Evolutionary conservation across 2,329 filamentous ascomycete genomes (phyloP), one percentile per base, ranked within the genome.

Genomic region (Diaporthe batatas): DNA sequence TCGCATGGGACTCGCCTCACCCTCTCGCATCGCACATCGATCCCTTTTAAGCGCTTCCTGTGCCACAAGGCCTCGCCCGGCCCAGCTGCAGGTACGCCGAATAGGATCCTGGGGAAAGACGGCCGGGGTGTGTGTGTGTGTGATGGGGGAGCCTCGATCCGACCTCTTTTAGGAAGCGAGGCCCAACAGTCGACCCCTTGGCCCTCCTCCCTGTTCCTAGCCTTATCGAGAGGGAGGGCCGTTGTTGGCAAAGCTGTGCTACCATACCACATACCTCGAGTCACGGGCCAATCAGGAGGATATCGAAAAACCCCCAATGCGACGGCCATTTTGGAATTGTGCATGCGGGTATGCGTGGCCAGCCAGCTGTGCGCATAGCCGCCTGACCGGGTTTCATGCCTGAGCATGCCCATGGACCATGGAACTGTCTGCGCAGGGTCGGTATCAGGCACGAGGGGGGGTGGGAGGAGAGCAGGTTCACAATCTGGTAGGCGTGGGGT

Each of bases 51-150:
- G 59, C 21, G 21, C 42, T 11, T 11, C 34, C 44, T 36, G 44
- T 34, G 44, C 59, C 59, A 39, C 23, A 12, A 34, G 47, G 25
- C 12, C 23, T 64, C 32, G 68, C 59, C 42, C 59, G 47, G 23
- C 39, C 51, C 23, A 62, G 72, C 72, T 74, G 72, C 72, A 74
- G 72, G 72, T 74, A 72, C 72, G 65, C 64, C 70, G 64, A 74
- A 64, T 72, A 62, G 65, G 64, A 47, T 69, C 42, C 34, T 53
- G 32, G 70, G 42, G 54, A 36, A 44, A 44, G 3, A 18, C 29
- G 32, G 8, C 25, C 11, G 51, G 25, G 51, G 23, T 8, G 49
- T 10, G 29, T 29, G 29, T 29, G 25, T 16, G 53, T 18, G 32
- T 5, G 57, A 14, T n/a, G 36, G 23, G 29, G 12, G 59, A 49